Evolutionary conservation across 495 filamentous ascomycete genomes (phyloP).

Genomic region (Ascodesmis nigricans): DNA sequence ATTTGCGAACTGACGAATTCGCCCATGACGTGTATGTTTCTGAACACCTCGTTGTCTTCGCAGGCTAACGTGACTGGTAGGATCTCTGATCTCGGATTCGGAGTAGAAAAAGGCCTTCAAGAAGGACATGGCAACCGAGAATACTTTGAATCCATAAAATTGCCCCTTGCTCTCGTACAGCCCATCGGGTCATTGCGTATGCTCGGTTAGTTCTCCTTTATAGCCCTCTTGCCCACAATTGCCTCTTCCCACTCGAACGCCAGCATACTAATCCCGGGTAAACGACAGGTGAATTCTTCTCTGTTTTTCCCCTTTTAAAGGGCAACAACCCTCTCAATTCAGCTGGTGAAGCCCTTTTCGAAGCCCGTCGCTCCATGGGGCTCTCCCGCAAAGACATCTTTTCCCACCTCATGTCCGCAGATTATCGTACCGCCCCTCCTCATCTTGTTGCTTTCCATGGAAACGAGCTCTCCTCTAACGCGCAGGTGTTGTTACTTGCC

Average conservation of each 20-base stretch:
- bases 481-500: slow-evolving; percentile 11
- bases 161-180: too few relatives aligned
- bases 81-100: slow-evolving; percentile 14
- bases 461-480: slow-evolving; percentile 9
- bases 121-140: slow-evolving; percentile 6
- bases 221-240: slow-evolving; percentile 6
- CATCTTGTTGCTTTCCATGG: too few relatives aligned
- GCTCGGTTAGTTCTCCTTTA: too few relatives aligned
- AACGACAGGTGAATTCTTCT: neutral
- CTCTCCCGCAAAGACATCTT: slow-evolving; percentile 9
- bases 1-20: slow-evolving; percentile 2
- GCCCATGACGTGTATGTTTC: neutral
- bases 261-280: neutral
- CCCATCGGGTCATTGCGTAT: too few relatives aligned
- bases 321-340: slow-evolving; percentile 3
- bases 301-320: neutral
- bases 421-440: too few relatives aligned
- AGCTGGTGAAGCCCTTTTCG: slow-evolving; percentile 5
- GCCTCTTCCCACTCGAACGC: neutral
- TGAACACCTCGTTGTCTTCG: too few relatives aligned
- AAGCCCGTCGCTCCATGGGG: slow-evolving; percentile 6
- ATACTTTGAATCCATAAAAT: slow-evolving; percentile 11
- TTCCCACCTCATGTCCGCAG: slow-evolving; percentile 6
- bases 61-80: slow-evolving; percentile 3
- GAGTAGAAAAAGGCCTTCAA: slow-evolving; percentile 10